These are phyloP conservation scores for Trichoderma polysporum DNA, from an alignment of 2,329 filamentous ascomycete genomes.

Conservation along the genomic window DNA sequence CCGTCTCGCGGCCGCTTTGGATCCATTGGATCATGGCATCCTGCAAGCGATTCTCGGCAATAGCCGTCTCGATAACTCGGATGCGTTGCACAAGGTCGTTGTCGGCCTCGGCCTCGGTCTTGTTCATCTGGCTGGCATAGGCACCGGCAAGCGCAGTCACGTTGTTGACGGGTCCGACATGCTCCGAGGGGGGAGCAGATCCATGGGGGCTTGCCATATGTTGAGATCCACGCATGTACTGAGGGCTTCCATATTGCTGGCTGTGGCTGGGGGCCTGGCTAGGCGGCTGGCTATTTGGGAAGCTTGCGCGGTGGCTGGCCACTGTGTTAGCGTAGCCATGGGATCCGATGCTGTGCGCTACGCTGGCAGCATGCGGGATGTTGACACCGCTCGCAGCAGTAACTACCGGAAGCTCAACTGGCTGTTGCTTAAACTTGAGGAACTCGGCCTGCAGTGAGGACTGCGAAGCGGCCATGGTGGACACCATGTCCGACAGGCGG, in stretches of 20 bases:
- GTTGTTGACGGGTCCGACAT: constrained; percentile 33
- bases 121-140: constrained; percentile 38
- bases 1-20: constrained; percentile 60
- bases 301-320: constrained; percentile 37
- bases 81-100: constrained; percentile 57
- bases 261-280: constrained; percentile 31
- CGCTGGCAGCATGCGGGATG: constrained; percentile 26
- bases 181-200: constrained; percentile 36
- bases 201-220: constrained; percentile 36
- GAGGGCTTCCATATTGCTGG: constrained; percentile 38
- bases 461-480: constrained; percentile 67
- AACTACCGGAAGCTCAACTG: constrained; percentile 43
- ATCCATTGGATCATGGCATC: constrained; percentile 66
- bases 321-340: constrained; percentile 32
- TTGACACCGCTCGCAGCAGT: constrained; percentile 28
- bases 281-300: constrained; percentile 34
- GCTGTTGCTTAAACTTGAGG: constrained; percentile 55
- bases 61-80: constrained; percentile 59
- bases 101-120: constrained; percentile 38
- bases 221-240: constrained; percentile 37
- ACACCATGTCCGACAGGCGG: constrained; percentile 66
- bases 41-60: constrained; percentile 62
- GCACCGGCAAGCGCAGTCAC: constrained; percentile 38
- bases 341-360: constrained; percentile 28
- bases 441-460: constrained; percentile 66